Base-by-base conservation (phyloP, 441 rosid species). In the Erodium texanum region DNA sequence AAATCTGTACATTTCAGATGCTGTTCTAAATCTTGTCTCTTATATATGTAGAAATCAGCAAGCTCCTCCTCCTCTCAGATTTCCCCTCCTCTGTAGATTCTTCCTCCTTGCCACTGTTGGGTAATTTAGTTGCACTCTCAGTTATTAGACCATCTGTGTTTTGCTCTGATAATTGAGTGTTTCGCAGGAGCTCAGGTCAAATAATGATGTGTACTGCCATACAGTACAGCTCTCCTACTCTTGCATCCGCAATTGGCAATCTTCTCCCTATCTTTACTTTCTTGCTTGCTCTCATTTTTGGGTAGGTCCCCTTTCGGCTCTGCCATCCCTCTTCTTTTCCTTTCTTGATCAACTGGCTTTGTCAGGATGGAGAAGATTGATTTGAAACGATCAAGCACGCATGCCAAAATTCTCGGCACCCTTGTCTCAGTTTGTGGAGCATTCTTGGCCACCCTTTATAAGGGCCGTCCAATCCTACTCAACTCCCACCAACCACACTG, bases 251-350 rank as follows among this genome's bases (percentile, higher is more conserved):
- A 0, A 78, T 86, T 81, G 76, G 73, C 34, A 83, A 84, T 59
- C 76, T 86, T 1, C 69, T 84, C 71, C 90, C 84, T 36, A 86
- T 87, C 50, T 82, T 84, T 65, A 78, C 90, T 23, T 86, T 84
- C 77, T 58, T 86, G 9, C 84, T 82, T 14, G 84, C 85, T 38
- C 24, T 81, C 70, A 41, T 79, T 66, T 83, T 75, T 68, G 77
- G 86, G 88, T 82, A 62, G 18, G 41, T 18, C 14, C 19, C 6
- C 14, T 7, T 59, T 29, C n/a, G 0, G 16, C 2, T 59, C 45
- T 12, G 9, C 12, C 48, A 41, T 7, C 7, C 48, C 12, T 41
- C 14, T 9, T 41, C 48, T 41, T 6, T 9, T 41, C 12, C 48
- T 41, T 12, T 41, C 2, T 12, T 41, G 12, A 41, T 8, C 48